phyloP scores from a whole-genome alignment of 2,329 filamentous ascomycete species.

The Cladosporium sp. region DNA sequence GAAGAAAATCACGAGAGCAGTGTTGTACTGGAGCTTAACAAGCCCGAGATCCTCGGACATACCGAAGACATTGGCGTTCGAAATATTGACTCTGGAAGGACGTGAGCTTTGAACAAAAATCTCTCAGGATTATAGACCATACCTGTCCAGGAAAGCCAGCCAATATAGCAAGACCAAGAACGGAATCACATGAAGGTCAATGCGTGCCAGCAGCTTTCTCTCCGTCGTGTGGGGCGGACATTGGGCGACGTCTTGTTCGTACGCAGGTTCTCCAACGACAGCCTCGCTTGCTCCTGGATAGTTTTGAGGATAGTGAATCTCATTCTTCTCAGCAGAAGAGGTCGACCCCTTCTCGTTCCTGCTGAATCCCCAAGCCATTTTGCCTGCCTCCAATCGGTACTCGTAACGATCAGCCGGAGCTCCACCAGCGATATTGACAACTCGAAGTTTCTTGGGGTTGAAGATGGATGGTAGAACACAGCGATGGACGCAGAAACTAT shows the following conservation, averaged over 20 bases:
- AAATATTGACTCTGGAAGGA: conserved; percentile 43
- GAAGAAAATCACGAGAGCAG: conserved; percentile 49
- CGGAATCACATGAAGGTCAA: conserved; percentile 45
- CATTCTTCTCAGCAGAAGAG: conserved; percentile 3
- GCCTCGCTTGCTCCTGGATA: conserved; percentile 14
- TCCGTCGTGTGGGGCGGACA: conserved; percentile 48
- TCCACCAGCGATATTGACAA: not conserved
- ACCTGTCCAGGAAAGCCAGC: conserved; percentile 40
- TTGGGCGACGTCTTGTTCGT: conserved; percentile 32
- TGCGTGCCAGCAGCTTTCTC: conserved; percentile 36
- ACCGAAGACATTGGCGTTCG: conserved; percentile 48
- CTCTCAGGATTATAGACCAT: not conserved
- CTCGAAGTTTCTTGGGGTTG: not conserved
- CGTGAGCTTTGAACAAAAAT: not conserved
- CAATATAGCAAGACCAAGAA: conserved; percentile 47
- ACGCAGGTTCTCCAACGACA: not conserved
- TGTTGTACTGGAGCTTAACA: conserved; percentile 42
- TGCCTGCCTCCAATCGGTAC: not conserved
- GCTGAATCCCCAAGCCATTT: conserved; percentile 7
- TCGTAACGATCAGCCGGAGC: not conserved
- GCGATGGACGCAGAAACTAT: not conserved
- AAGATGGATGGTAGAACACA: too few species aligned
- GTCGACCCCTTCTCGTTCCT: conserved; percentile 2
- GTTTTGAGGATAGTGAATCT: conserved; percentile 11
- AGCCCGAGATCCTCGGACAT: conserved; percentile 43